These are phyloP conservation scores for Lipomyces japonicus DNA, from an alignment of 805 yeast species.

Conservation along the genomic window DNA sequence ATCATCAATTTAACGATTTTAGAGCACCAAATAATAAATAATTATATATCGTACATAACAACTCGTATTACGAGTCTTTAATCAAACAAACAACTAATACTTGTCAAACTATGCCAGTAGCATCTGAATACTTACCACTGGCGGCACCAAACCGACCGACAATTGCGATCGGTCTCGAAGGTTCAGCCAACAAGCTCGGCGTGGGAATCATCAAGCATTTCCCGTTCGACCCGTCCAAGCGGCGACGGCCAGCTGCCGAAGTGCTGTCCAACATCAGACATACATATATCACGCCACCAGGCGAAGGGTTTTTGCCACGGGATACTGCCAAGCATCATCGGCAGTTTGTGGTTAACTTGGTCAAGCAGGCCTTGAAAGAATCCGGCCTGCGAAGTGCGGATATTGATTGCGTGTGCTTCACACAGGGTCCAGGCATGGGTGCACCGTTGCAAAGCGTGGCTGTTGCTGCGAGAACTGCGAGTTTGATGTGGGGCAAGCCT, in stretches of 20 bases:
- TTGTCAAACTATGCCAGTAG: not conserved
- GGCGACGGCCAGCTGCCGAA: slow-evolving; percentile 45
- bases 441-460: slow-evolving; percentile 95
- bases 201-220: slow-evolving; percentile 85
- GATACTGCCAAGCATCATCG: slow-evolving; percentile 97
- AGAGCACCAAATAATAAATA: too few species aligned
- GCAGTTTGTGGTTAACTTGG: slow-evolving; percentile 83
- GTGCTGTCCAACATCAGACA: slow-evolving; percentile 89
- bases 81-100: too few species aligned
- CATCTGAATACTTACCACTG: not conserved
- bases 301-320: slow-evolving; percentile 94
- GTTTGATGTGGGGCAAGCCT: slow-evolving; percentile 77
- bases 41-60: too few species aligned
- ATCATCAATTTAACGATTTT: too few species aligned
- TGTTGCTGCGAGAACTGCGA: slow-evolving; percentile 81
- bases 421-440: slow-evolving; percentile 99
- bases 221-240: slow-evolving; percentile 50
- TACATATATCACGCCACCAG: slow-evolving; percentile 94
- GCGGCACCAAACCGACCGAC: slow-evolving; percentile 8
- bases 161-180: slow-evolving; percentile 87
- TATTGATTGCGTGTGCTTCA: slow-evolving; percentile 68
- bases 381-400: slow-evolving; percentile 46
- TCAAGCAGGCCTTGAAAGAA: slow-evolving; percentile 61
- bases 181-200: slow-evolving; percentile 94
- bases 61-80: too few species aligned